phyloP scores from a whole-genome alignment of 2,329 filamentous ascomycete genomes.

The Sphaceloma murrayae region DNA sequence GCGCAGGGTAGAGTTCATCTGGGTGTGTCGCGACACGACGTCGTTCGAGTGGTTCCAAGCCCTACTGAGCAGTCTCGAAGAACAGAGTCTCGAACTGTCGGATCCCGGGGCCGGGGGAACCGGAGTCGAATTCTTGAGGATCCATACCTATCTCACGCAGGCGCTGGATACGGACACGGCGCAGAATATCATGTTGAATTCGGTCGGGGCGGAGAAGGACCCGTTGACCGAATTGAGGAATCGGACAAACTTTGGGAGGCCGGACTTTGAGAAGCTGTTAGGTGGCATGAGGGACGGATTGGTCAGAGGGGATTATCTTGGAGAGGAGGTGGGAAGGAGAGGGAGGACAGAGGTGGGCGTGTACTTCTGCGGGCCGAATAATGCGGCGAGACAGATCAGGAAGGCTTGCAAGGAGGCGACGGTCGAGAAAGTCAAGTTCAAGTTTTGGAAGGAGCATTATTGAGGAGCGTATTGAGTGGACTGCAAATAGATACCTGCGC shows the following conservation, averaged over 20 bases:
- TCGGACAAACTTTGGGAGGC: slow-evolving; percentile 88
- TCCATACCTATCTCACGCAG: slow-evolving; percentile 96
- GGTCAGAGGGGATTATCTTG: slow-evolving; percentile 70
- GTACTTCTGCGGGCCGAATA: slow-evolving; percentile 91
- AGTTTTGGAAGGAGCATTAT: slow-evolving; percentile 97
- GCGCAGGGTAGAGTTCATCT: slow-evolving; percentile 95
- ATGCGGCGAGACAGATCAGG: slow-evolving; percentile 71
- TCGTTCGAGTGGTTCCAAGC: slow-evolving; percentile 99
- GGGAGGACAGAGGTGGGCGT: slow-evolving; percentile 82
- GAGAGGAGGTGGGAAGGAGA: slow-evolving; percentile 58
- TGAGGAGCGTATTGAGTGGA: slow-evolving; percentile 24
- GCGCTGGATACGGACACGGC: slow-evolving; percentile 83
- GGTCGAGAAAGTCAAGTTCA: slow-evolving; percentile 74
- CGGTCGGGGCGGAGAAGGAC: slow-evolving; percentile 76
- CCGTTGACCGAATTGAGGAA: slow-evolving; percentile 84
- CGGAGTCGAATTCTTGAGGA: slow-evolving; percentile 77
- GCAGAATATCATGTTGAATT: slow-evolving; percentile 95
- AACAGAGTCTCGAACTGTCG: slow-evolving; percentile 61
- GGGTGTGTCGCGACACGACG: slow-evolving; percentile 90
- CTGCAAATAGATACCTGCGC: slow-evolving; percentile 10
- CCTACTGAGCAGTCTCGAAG: slow-evolving; percentile 79
- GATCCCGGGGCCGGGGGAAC: slow-evolving; percentile 48
- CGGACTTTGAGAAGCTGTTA: slow-evolving; percentile 76
- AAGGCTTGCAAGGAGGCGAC: slow-evolving; percentile 66
- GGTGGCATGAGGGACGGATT: slow-evolving; percentile 81